Conservation (phyloP, 495 filamentous ascomycete genomes). For the Talaromyces nanjingensis region DNA sequence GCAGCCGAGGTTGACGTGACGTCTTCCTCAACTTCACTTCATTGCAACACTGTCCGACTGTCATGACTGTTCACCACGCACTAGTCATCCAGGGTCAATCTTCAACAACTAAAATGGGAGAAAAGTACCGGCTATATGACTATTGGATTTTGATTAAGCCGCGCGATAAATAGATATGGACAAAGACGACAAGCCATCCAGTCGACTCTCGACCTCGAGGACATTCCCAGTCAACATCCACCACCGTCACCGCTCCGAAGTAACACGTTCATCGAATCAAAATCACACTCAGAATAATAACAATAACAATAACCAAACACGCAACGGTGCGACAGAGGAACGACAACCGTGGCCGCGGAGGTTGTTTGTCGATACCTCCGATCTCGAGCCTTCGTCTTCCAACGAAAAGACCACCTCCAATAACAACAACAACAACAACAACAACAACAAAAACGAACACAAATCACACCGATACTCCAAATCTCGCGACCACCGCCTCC, state of each 20-base stretch:
- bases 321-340: background rate
- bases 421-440: background rate
- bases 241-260: constrained; percentile 8
- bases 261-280: background rate
- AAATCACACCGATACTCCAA: constrained; percentile 26
- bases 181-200: background rate
- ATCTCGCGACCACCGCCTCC: constrained; percentile 29
- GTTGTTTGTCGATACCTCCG: constrained; percentile 16
- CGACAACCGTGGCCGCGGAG: constrained; percentile 15
- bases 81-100: too few relatives aligned
- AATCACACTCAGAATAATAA: background rate
- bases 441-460: background rate
- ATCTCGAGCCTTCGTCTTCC: constrained; percentile 12
- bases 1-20: background rate
- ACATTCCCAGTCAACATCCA: constrained; percentile 8
- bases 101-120: too few relatives aligned
- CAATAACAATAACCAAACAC: background rate
- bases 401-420: constrained; percentile 15
- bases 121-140: too few relatives aligned
- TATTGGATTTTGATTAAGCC: too few relatives aligned
- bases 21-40: background rate
- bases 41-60: too few relatives aligned
- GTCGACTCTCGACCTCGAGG: constrained; percentile 3
- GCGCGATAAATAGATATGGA: background rate
- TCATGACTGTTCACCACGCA: too few relatives aligned